Evolutionary conservation across 2,329 filamentous ascomycete species (phyloP).

Genomic region (Hymenoscyphus occultus): DNA sequence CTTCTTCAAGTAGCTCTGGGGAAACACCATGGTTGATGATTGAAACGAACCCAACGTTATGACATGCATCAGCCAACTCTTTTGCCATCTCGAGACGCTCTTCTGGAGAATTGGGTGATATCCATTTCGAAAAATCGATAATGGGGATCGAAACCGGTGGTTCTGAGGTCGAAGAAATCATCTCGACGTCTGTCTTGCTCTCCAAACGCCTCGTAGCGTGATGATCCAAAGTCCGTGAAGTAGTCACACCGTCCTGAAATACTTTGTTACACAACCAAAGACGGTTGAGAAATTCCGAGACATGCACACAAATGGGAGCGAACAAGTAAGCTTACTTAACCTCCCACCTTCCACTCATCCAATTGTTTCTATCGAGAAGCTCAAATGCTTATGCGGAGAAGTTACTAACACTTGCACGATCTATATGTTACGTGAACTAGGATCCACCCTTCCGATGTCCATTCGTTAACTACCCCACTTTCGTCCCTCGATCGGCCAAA

Average conservation of each 20-base stretch:
- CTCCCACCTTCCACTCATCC: neutral
- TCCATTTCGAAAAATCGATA: conserved; percentile 29
- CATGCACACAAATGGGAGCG: neutral
- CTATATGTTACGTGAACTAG: neutral
- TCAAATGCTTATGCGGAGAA: neutral
- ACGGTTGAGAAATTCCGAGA: neutral
- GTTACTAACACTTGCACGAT: neutral
- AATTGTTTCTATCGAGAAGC: neutral
- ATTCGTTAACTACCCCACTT: neutral
- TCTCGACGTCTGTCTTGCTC: neutral
- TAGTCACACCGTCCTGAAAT: neutral
- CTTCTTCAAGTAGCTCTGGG: conserved; percentile 40
- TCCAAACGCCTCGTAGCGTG: neutral
- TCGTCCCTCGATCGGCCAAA: neutral
- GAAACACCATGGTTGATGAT: conserved; percentile 47
- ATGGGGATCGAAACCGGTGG: conserved; percentile 21
- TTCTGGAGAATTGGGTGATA: conserved; percentile 17
- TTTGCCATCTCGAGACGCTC: conserved; percentile 38
- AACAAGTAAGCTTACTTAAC: neutral
- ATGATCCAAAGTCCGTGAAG: neutral
- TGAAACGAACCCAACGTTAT: conserved; percentile 46
- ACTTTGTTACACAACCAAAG: neutral
- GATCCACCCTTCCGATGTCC: neutral
- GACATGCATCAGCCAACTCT: conserved; percentile 42
- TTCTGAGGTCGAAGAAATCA: neutral